Conservation (phyloP, 2,329 filamentous ascomycete species). For the Colletotrichum limetticola region DNA sequence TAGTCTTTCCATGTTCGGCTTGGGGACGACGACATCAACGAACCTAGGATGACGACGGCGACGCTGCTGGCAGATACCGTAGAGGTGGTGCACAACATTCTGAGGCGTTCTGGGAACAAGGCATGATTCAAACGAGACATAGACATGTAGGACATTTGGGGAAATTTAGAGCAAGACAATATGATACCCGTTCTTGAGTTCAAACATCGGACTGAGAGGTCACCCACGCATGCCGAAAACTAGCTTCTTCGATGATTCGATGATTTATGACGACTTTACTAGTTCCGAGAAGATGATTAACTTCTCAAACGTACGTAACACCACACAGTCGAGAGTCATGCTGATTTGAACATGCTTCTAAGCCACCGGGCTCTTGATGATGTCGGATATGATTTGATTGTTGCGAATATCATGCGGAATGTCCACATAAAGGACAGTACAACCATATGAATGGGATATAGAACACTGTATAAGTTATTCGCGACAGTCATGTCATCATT, state of each 20-base stretch:
- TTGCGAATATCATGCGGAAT: too few species aligned
- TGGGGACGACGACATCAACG: background rate
- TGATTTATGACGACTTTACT: too few species aligned
- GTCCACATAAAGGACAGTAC: too few species aligned
- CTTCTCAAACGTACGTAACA: too few species aligned
- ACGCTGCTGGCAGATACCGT: background rate
- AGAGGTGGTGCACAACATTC: background rate
- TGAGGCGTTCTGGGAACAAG: conserved; percentile 10
- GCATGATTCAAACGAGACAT: background rate
- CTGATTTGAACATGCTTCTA: too few species aligned
- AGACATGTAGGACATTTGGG: conserved; percentile 8
- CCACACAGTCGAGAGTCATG: background rate
- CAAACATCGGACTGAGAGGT: background rate
- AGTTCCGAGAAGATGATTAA: background rate
- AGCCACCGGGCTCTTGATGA: too few species aligned
- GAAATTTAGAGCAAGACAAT: conserved; percentile 11
- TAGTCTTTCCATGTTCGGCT: background rate
- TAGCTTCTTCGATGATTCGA: background rate
- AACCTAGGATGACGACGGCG: background rate
- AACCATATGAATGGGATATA: too few species aligned
- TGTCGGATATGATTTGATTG: too few species aligned
- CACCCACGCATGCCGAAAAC: background rate
- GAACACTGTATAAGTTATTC: too few species aligned
- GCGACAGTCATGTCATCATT: too few species aligned
- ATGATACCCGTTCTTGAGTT: conserved; percentile 30